These are phyloP conservation scores for Penicillium ochrochloron DNA, from an alignment of 495 filamentous ascomycete species.

Conservation along the genomic window DNA sequence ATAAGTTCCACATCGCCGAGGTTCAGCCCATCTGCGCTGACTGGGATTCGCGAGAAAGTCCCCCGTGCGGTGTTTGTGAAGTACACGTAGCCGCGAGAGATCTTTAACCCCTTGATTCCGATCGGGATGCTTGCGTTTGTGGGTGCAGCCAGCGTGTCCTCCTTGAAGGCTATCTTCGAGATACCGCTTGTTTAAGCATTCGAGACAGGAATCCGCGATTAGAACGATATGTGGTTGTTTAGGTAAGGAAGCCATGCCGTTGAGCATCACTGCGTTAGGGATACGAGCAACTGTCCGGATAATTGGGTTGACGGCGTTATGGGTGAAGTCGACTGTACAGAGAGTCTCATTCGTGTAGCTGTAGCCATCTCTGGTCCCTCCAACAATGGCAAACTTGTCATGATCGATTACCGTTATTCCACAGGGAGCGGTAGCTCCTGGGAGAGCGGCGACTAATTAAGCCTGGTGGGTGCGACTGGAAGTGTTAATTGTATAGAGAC, in stretches of 20 bases:
- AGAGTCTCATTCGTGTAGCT: conserved; percentile 32
- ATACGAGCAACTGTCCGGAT: conserved; percentile 35
- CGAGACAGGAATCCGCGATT: conserved; percentile 44
- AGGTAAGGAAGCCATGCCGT: conserved; percentile 41
- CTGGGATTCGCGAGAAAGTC: conserved; percentile 35
- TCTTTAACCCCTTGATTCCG: conserved; percentile 50
- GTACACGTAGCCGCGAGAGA: conserved; percentile 35
- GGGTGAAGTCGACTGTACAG: conserved; percentile 40
- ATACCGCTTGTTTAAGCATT: conserved; percentile 41
- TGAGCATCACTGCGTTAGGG: conserved; percentile 43
- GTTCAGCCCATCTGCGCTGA: conserved; percentile 34
- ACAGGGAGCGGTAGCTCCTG: conserved; percentile 34
- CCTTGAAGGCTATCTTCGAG: conserved; percentile 34
- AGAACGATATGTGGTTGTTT: conserved; percentile 30
- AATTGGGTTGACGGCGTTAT: conserved; percentile 22
- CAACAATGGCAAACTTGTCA: conserved; percentile 46
- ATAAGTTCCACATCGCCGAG: conserved; percentile 27
- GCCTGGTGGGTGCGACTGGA: conserved; percentile 27
- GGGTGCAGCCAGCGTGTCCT: conserved; percentile 22
- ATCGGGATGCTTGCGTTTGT: conserved; percentile 28
- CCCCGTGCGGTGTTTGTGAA: conserved; percentile 48
- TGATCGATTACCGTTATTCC: conserved; percentile 45
- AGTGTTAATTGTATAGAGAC: conserved; percentile 35
- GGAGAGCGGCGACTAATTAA: conserved; percentile 44
- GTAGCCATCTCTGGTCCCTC: conserved; percentile 39